These are phyloP conservation scores for Xylariomycetidae sp. DNA, from an alignment of 2,329 filamentous ascomycete genomes.

Conservation along the genomic window DNA sequence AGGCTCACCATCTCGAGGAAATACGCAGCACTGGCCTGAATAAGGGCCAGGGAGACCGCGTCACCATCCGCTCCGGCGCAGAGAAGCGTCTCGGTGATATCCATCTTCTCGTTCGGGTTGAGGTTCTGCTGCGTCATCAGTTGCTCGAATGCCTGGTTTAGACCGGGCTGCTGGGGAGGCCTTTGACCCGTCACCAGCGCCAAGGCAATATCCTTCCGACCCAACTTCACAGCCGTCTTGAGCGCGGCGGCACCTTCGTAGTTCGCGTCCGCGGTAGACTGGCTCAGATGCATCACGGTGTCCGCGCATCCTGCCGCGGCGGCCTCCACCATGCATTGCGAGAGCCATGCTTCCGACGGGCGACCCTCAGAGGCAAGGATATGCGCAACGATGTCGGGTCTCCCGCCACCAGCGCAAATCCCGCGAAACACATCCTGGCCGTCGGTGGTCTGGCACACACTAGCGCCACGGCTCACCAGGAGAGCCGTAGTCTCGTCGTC, in stretches of 20 bases:
- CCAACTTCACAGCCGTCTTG: constrained; percentile 40
- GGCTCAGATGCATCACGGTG: constrained; percentile 44
- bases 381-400: constrained; percentile 40
- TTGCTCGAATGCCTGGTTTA: constrained; percentile 45
- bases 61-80: constrained; percentile 53
- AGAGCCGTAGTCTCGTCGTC: constrained; percentile 39
- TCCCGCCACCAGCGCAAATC: constrained; percentile 39
- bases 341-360: constrained; percentile 36
- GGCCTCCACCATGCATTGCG: constrained; percentile 47
- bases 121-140: constrained; percentile 41
- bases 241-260: constrained; percentile 47
- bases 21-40: constrained; percentile 41
- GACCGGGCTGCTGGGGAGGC: constrained; percentile 40
- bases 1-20: constrained; percentile 50
- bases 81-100: constrained; percentile 49
- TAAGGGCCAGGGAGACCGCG: constrained; percentile 39
- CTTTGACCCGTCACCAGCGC: constrained; percentile 47
- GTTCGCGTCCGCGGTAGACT: constrained; percentile 47
- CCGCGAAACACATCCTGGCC: constrained; percentile 49
- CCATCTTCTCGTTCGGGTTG: constrained; percentile 42
- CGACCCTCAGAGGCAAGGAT: constrained; percentile 44
- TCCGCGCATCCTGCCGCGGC: constrained; percentile 41
- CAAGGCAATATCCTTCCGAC: constrained; percentile 47
- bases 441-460: constrained; percentile 38
- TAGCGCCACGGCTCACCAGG: constrained; percentile 46